Evolutionary conservation across 768 basidiomycete genomes (phyloP), one percentile per base, ranked within the genome.

Genomic region (Kwoniella bestiolae): DNA sequence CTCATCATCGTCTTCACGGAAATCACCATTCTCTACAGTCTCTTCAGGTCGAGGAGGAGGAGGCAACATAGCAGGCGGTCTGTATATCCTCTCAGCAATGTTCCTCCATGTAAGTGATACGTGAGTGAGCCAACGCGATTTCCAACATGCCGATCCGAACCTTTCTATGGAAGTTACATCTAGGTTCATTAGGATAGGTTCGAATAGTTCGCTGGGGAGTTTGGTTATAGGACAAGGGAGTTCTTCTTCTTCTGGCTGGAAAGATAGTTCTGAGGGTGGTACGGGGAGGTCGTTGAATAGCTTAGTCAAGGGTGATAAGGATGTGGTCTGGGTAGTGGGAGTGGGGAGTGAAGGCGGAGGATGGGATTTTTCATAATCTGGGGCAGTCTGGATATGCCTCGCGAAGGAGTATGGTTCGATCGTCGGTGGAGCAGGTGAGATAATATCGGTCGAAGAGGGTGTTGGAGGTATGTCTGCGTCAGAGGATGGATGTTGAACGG

Each of bases 161-260:
- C 90, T 85, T 78, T 94, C 93, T 35, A 95, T 82, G 25, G 87
- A 80, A 2, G 86, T 84, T 1, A 86, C 83, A 71, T 91, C 89
- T 44, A 95, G 83, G 66, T 84, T 84, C 31, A 84, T 82, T n/a
- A 94, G 81, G 58, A 94, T 85, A 44, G 84, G 77, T 32, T 91
- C 81, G 31, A 95, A 72, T 11, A 95, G 73, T 78, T 96, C 94
- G 35, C 90, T 87, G 5, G 94, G 94, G 8, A 95, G 80, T 1
- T 78, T 73, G 50, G 84, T 84, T 18, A 96, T 72, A 12, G 85
- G 84, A 0, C 86, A 81, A 1, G 85, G 85, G 63, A 85, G 83
- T 46, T 82, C 82, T 74, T 92, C 90, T 56, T 89, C 85, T 74
- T 90, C 88, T 0, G 90, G 88, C 51, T 86, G 83, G 75, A 94